phyloP scores from a whole-genome alignment of 352 stramenopile species.

The Phytopythium kandeliae region DNA sequence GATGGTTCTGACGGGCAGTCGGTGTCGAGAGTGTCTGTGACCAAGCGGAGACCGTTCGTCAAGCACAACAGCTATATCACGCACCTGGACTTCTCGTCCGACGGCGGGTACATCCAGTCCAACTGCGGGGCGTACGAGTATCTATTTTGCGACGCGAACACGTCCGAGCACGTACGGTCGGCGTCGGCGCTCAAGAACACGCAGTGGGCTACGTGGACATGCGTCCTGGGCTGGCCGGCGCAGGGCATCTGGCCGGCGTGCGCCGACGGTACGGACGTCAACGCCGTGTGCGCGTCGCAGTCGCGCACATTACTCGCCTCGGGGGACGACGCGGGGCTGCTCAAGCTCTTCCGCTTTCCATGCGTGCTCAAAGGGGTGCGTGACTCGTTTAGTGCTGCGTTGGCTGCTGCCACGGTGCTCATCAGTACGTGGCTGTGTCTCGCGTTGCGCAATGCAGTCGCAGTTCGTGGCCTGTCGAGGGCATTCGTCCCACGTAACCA shows the following conservation, averaged over 20 bases:
- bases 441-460: conserved; percentile 20
- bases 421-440: neutral
- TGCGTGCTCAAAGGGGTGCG: conserved; percentile 61
- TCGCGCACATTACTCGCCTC: conserved; percentile 69
- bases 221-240: conserved; percentile 84
- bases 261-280: conserved; percentile 83
- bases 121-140: conserved; percentile 89
- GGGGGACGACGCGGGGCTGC: conserved; percentile 68
- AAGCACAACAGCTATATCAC: conserved; percentile 84
- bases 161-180: conserved; percentile 80
- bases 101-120: conserved; percentile 63
- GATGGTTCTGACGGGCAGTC: neutral
- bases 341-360: conserved; percentile 89
- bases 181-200: conserved; percentile 71
- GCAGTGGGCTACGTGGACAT: conserved; percentile 89
- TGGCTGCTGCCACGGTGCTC: neutral
- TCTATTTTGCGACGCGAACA: conserved; percentile 81
- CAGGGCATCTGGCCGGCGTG: conserved; percentile 88
- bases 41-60: conserved; percentile 67
- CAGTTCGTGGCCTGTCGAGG: conserved; percentile 48
- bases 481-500: conserved; percentile 81
- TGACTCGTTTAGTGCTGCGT: conserved; percentile 8
- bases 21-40: conserved; percentile 13
- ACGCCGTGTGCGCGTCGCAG: conserved; percentile 61
- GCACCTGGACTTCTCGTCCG: conserved; percentile 76